Evolutionary conservation across 495 filamentous ascomycete genomes (phyloP), one percentile per base, ranked within the genome.

Genomic region (Aspergillus carlsbadensis): DNA sequence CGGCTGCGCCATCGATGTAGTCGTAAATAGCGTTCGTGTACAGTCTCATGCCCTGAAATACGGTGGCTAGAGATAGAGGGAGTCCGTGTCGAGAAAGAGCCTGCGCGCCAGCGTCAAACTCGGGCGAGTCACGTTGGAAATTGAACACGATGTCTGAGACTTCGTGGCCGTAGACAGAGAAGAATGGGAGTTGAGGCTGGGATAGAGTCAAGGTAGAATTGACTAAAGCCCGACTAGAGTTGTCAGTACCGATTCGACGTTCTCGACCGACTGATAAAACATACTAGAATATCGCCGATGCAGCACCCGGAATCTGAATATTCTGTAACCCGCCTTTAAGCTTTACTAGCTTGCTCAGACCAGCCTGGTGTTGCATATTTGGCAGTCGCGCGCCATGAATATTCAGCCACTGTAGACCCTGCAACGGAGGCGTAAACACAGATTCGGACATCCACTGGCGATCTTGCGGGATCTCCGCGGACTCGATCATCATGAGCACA

Each of bases 251-350:
- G 8, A 10, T 15, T 6, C 8, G 22, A 42, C 10, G 10, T 1
- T 14, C 14, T 10, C 15, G 17, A 41, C 21, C 2, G 41, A 17
- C 29, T 22, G n/a, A n/a, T 22, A 14, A 3, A 3, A 45, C 52
- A 14, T 46, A 55, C 52, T 46, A 46, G 41, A 46, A 55, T 13
- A 55, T 46, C 5, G 52, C 41, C 34, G 42, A 31, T n/a, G 52
- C 41, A 21, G 40, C 52, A 13, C 52, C 52, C 1, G 52, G 52
- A 10, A 55, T 21, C 26, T 35, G 17, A 10, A 55, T 46, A 13
- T 22, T 45, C 39, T 45, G 52, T 5, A 55, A 41, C n/a, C 52
- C 52, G 2, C 52, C 52, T 5, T 35, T 34, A 10, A 55, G 34
- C 29, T 34, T 34, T 2, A 55, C 40, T 18, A 55, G 41, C 41